Base-by-base conservation (phyloP, 192 early-diverging fungal species). In the Coemansia sp. region DNA sequence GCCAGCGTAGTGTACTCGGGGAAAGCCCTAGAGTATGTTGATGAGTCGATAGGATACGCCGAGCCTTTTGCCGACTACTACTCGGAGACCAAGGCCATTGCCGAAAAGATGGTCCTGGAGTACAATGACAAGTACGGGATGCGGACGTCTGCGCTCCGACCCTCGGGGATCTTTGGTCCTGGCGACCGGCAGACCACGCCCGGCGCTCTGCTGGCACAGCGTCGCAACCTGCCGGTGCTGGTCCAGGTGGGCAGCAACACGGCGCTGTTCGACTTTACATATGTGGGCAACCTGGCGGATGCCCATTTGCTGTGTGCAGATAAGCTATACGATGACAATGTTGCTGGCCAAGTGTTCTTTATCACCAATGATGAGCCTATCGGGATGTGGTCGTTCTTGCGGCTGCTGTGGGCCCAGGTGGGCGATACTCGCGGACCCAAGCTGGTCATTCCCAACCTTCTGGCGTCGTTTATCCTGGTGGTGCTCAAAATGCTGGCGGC, bases 211-310 rank as follows among this genome's bases (percentile, higher is more conserved):
- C 72, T 77, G 62, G 86, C 89, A 1, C 78, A 82, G 63, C 56
- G 65, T 78, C 83, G 20, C 72, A 86, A 72, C 78, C 78, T 78
- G 57, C 72, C 72, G 8, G 72, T 80, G 16, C 43, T 81, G 42
- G 78, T 92, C 54, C 91, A 92, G 75, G 86, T 97, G 50, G 95
- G 95, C 16, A 67, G 85, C 61, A 94, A 94, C 79, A 80, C 72
- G 0, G 84, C 83, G 35, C 61, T 94, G 36, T 88, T 93, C 68
- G 95, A 97, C 59, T 93, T 84, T 65, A 96, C 95, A 9, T 94
- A 94, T 61, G 95, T 97, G 6, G 91, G 84, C 61, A 97, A 97
- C 56, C 86, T 89, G n/a, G 91, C 92, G 6, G 90, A 94, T 52
- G 86, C 91, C 11, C 95, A 98, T 67, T 63, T 96, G 10, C 76